Percentiles rank a stretch among this genome's conserved stretches.
Evolutionary conservation across 495 filamentous ascomycete genomes (phyloP).

Genomic region (Alectoria sarmentosa): DNA sequence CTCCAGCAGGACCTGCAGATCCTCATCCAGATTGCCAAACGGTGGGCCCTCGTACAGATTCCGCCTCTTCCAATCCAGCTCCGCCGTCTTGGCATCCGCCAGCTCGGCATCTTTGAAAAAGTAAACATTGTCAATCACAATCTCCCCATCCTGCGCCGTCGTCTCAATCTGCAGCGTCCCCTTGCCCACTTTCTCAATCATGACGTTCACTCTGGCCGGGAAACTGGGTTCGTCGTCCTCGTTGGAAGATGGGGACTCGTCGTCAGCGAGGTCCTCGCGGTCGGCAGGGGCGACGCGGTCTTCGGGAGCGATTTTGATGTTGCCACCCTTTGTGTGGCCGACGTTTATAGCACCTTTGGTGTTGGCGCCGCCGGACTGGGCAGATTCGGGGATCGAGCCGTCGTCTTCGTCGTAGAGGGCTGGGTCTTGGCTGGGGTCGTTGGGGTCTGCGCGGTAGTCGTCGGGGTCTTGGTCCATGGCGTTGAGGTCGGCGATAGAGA

Average conservation of each 20-base stretch:
- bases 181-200: constrained; percentile 72
- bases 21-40: constrained; percentile 91
- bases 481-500: constrained; percentile 88
- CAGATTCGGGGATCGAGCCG: constrained; percentile 36
- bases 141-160: constrained; percentile 74
- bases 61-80: constrained; percentile 61
- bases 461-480: constrained; percentile 58
- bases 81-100: constrained; percentile 57
- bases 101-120: constrained; percentile 71
- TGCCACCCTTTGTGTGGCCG: constrained; percentile 40
- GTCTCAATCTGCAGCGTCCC: constrained; percentile 86
- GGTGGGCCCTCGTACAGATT: constrained; percentile 86
- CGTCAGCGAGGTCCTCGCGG: constrained; percentile 43
- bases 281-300: constrained; percentile 53
- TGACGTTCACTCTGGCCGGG: constrained; percentile 77
- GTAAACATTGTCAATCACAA: constrained; percentile 86
- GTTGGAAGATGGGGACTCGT: constrained; percentile 30
- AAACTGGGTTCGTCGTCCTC: constrained; percentile 53
- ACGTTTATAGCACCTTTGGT: constrained; percentile 49
- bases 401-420: constrained; percentile 42
- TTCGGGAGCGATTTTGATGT: constrained; percentile 49
- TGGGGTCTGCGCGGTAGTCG: constrained; percentile 27
- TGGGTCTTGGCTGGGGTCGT: constrained; percentile 31
- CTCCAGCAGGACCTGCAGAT: constrained; percentile 86
- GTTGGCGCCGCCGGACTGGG: constrained; percentile 46